These are phyloP conservation scores for Sequoiadendron giganteum DNA, from an alignment of 75 land plant species.

Conservation along the genomic window DNA sequence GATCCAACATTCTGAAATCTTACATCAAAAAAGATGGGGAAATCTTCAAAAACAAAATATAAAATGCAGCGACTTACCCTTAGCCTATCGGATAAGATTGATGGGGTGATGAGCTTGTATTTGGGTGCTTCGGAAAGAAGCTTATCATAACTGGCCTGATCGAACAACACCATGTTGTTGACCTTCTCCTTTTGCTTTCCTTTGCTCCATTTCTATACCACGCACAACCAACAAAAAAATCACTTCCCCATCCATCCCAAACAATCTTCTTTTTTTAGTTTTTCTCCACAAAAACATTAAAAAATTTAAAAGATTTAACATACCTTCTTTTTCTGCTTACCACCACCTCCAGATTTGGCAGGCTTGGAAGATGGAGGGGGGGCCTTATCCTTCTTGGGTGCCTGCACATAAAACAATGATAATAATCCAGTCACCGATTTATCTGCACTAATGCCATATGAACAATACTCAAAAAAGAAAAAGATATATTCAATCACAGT, in stretches of 20 bases:
- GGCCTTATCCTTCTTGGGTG: constrained; percentile 57
- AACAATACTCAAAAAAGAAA: background rate
- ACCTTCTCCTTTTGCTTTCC: constrained; percentile 68
- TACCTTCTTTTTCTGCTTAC: constrained; percentile 57
- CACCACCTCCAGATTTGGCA: constrained; percentile 56
- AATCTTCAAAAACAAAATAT: background rate
- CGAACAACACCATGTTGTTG: constrained; percentile 58
- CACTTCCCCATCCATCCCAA: background rate
- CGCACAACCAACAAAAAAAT: background rate
- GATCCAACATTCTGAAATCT: background rate
- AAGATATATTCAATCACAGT: background rate
- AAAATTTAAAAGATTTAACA: background rate
- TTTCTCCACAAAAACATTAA: background rate
- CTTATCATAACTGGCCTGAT: constrained; percentile 52
- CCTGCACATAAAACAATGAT: constrained; percentile 18
- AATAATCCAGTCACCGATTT: background rate
- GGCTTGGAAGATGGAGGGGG: constrained; percentile 56
- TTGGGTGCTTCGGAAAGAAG: constrained; percentile 47
- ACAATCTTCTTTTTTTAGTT: background rate
- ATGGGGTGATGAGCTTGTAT: constrained; percentile 55
- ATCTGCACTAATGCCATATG: background rate
- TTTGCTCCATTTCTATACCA: constrained; percentile 47
- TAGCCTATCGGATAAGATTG: constrained; percentile 35
- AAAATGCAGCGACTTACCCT: constrained; percentile 19
- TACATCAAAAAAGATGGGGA: background rate